phyloP scores from a whole-genome alignment of 176 grass and related monocot genomes.

The Dactylis glomerata region DNA sequence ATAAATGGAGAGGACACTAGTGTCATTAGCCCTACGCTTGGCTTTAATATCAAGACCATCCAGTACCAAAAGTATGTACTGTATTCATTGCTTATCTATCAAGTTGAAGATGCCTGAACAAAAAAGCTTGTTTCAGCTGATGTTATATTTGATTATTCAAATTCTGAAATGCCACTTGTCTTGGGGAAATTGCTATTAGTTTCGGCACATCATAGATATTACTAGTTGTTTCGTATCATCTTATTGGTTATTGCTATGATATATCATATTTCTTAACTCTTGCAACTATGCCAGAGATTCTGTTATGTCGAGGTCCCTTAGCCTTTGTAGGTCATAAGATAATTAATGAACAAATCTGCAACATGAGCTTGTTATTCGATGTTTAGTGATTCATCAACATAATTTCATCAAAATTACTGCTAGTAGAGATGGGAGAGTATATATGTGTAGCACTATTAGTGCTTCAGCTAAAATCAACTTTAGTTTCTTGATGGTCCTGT shows the following conservation, averaged over 20 bases:
- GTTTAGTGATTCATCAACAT: background rate
- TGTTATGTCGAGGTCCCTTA: background rate
- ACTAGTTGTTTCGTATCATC: background rate
- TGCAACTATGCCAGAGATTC: background rate
- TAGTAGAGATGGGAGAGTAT: background rate
- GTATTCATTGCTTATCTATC: background rate
- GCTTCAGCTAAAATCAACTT: background rate
- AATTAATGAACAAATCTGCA: background rate
- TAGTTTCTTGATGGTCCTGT: background rate
- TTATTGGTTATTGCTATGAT: background rate
- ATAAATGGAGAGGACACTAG: constrained; percentile 68
- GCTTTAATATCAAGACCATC: constrained; percentile 82
- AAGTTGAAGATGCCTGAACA: background rate
- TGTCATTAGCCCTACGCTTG: constrained; percentile 70
- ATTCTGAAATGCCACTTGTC: background rate
- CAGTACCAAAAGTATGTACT: constrained; percentile 63
- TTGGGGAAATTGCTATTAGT: background rate
- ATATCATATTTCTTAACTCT: background rate
- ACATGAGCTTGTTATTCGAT: background rate
- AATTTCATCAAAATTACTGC: background rate
- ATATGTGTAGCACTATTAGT: too few species aligned
- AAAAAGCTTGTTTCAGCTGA: background rate
- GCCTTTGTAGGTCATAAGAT: background rate
- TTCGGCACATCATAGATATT: background rate
- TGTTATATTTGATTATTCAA: background rate